phyloP scores from a whole-genome alignment of 169 alveolate genomes.

The Cryptosporidium tyzzeri region DNA sequence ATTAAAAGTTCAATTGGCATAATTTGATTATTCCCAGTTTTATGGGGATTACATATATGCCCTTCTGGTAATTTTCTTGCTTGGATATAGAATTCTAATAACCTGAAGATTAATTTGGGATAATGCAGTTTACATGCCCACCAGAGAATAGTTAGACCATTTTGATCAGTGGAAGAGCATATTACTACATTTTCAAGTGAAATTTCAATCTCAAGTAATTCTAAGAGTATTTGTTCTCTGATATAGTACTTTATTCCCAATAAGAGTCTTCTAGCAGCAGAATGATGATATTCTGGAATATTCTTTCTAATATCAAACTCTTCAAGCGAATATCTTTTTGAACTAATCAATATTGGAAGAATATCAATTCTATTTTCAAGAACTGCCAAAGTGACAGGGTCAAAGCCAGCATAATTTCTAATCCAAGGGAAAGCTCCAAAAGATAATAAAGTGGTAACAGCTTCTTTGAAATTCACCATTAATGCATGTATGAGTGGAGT shows the following conservation, averaged over 20 bases:
- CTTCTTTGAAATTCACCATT: conserved; percentile 66
- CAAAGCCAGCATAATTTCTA: conserved; percentile 56
- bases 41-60: conserved; percentile 65
- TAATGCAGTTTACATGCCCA: conserved; percentile 64
- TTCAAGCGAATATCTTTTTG: conserved; percentile 30
- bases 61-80: conserved; percentile 59
- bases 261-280: conserved; percentile 68
- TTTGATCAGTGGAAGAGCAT: conserved; percentile 57
- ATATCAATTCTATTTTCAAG: conserved; percentile 41
- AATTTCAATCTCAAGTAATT: conserved; percentile 59
- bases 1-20: conserved; percentile 47
- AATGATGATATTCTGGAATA: conserved; percentile 59
- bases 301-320: conserved; percentile 40
- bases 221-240: conserved; percentile 49
- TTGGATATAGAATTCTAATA: conserved; percentile 46
- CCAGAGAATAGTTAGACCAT: conserved; percentile 69
- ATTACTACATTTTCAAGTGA: conserved; percentile 32
- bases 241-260: conserved; percentile 34
- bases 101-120: conserved; percentile 48
- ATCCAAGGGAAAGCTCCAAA: conserved; percentile 73
- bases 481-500: conserved; percentile 70
- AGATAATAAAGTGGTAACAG: conserved; percentile 5
- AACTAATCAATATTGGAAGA: conserved; percentile 36
- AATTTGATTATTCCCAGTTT: conserved; percentile 53
- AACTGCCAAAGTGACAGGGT: conserved; percentile 70